phyloP scores from a whole-genome alignment of 352 stramenopile species.

The Pythium dissimile region DNA sequence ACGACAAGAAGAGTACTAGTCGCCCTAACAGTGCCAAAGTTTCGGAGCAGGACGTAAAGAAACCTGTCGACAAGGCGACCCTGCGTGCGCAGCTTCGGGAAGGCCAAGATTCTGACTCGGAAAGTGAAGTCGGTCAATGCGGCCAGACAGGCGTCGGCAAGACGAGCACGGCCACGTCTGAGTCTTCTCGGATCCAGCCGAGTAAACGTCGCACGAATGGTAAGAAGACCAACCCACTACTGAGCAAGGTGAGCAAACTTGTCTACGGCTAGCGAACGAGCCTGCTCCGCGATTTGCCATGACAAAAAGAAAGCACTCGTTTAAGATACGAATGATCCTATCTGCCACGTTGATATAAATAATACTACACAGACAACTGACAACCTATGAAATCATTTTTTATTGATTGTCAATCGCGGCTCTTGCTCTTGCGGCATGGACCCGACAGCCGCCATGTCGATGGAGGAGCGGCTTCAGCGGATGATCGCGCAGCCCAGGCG shows the following conservation, averaged over 20 bases:
- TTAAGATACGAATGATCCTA: too few species aligned
- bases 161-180: slow-evolving; percentile 8
- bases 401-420: neutral
- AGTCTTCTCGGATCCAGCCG: slow-evolving; percentile 24
- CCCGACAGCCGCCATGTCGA: neutral
- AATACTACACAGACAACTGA: neutral
- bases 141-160: neutral
- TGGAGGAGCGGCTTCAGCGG: slow-evolving; percentile 41
- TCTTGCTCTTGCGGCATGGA: neutral
- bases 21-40: neutral
- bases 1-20: slow-evolving; percentile 16
- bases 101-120: slow-evolving; percentile 15
- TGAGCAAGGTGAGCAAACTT: slow-evolving; percentile 24
- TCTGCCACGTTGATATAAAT: slow-evolving; percentile 11
- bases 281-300: too few species aligned
- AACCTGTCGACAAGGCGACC: slow-evolving; percentile 11
- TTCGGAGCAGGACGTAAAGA: neutral
- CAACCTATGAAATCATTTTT: neutral
- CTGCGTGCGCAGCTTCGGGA: slow-evolving; percentile 20
- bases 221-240: slow-evolving; percentile 43
- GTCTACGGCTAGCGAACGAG: slow-evolving; percentile 20
- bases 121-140: slow-evolving; percentile 1
- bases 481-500: slow-evolving; percentile 39
- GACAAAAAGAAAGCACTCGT: too few species aligned
- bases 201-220: slow-evolving; percentile 69